These are phyloP conservation scores for Acer negundo DNA, from an alignment of 345 rosid genomes.

Conservation along the genomic window DNA sequence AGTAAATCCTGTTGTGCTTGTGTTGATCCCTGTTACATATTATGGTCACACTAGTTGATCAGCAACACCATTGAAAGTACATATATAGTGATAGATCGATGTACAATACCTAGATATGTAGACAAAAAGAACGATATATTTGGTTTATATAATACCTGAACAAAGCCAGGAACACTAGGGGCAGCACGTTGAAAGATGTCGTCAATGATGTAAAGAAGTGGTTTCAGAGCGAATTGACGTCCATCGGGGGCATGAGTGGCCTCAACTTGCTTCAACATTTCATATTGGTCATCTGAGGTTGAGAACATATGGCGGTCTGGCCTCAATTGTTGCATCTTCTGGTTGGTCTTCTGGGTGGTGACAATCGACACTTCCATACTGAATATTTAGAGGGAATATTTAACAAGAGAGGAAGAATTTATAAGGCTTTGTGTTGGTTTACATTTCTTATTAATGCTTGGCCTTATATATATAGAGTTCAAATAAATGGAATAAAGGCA, in stretches of 20 bases:
- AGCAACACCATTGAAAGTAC: neutral
- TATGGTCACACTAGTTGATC: neutral
- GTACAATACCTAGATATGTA: neutral
- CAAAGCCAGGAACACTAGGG: constrained; percentile 17
- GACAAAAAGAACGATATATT: neutral
- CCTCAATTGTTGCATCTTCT: neutral
- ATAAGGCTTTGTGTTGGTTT: constrained; percentile 6
- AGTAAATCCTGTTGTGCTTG: constrained; percentile 29
- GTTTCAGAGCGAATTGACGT: constrained; percentile 39
- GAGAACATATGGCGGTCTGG: constrained; percentile 35
- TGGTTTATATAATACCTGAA: neutral
- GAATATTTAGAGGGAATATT: constrained; percentile 2
- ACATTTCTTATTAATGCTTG: neutral
- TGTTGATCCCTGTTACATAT: constrained; percentile 26
- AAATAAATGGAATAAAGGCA: too few relatives aligned
- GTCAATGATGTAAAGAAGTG: constrained; percentile 48
- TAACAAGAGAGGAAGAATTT: neutral
- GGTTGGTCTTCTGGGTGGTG: neutral
- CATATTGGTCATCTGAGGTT: constrained; percentile 49
- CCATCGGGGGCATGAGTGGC: constrained; percentile 64
- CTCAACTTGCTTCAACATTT: constrained; percentile 54
- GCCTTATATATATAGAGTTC: neutral
- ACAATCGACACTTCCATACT: constrained; percentile 11
- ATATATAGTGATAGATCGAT: too few relatives aligned
- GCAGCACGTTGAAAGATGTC: constrained; percentile 49